A percentile compares a stretch with the other conserved stretches of the same genome.
Conservation (phyloP, 345 rosid species). For the Rhodamnia argentea region DNA sequence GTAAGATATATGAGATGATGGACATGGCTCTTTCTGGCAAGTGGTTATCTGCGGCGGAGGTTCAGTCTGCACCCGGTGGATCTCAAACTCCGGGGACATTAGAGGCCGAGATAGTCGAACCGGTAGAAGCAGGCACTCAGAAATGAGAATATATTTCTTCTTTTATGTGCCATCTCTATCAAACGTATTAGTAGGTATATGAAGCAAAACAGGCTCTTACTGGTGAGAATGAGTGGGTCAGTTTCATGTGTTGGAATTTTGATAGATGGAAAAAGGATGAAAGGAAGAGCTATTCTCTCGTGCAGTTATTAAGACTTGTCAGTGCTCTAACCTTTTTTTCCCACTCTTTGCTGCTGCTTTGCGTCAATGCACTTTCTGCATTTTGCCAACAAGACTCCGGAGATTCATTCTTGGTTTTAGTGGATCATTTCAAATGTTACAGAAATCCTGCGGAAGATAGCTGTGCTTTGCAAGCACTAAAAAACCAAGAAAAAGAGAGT, state of each 20-base stretch:
- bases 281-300: neutral
- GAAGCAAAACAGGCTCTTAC: neutral
- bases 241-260: neutral
- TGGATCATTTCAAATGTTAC: neutral
- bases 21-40: constrained; percentile 66
- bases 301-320: neutral
- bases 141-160: constrained; percentile 27
- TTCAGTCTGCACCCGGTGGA: constrained; percentile 12
- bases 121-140: constrained; percentile 45
- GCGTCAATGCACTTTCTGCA: neutral
- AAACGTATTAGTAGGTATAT: neutral
- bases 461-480: too few species aligned
- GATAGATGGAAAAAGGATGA: neutral
- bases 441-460: too few species aligned
- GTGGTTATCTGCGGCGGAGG: constrained; percentile 43
- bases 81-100: constrained; percentile 21
- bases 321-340: neutral
- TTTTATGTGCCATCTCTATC: neutral
- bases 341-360: neutral
- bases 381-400: neutral
- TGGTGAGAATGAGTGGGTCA: neutral
- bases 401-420: neutral
- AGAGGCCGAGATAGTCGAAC: constrained; percentile 87
- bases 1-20: constrained; percentile 99
- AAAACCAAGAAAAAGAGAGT: too few species aligned